Conservation (phyloP, 2,329 filamentous ascomycete species). For the Aureobasidium zeae region DNA sequence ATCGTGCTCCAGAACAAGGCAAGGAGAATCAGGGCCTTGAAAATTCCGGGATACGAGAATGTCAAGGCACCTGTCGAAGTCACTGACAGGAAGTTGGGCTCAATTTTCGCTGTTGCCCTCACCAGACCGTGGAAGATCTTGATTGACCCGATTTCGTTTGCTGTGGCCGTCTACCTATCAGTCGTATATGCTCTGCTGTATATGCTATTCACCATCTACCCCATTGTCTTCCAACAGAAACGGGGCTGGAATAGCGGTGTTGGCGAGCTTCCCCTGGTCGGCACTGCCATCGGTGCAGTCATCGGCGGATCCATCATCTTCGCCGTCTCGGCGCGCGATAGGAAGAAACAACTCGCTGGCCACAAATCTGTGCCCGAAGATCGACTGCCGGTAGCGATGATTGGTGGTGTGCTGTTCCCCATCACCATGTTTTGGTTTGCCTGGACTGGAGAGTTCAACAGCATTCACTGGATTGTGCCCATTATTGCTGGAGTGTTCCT, state of each 20-base stretch:
- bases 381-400: constrained; percentile 25
- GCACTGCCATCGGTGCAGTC: constrained; percentile 41
- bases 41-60: constrained; percentile 44
- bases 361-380: constrained; percentile 37
- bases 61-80: constrained; percentile 44
- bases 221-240: constrained; percentile 45
- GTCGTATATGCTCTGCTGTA: constrained; percentile 47
- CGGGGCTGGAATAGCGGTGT: constrained; percentile 48
- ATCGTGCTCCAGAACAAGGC: constrained; percentile 48
- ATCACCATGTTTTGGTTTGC: constrained; percentile 31
- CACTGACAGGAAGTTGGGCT: constrained; percentile 34
- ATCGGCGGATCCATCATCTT: constrained; percentile 38
- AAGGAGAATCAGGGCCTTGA: constrained; percentile 39
- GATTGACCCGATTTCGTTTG: constrained; percentile 45
- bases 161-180: constrained; percentile 44
- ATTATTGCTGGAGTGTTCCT: constrained; percentile 38
- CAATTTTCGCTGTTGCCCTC: constrained; percentile 44
- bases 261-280: constrained; percentile 44
- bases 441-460: constrained; percentile 33
- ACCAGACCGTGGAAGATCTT: constrained; percentile 47
- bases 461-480: constrained; percentile 40
- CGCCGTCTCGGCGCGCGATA: constrained; percentile 32
- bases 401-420: constrained; percentile 28
- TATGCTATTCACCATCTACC: constrained; percentile 52
- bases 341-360: constrained; percentile 32